A percentile compares a stretch with the other conserved stretches of the same genome.
phyloP scores from a whole-genome alignment of 257 asterid species.

The Mentha longifolia region DNA sequence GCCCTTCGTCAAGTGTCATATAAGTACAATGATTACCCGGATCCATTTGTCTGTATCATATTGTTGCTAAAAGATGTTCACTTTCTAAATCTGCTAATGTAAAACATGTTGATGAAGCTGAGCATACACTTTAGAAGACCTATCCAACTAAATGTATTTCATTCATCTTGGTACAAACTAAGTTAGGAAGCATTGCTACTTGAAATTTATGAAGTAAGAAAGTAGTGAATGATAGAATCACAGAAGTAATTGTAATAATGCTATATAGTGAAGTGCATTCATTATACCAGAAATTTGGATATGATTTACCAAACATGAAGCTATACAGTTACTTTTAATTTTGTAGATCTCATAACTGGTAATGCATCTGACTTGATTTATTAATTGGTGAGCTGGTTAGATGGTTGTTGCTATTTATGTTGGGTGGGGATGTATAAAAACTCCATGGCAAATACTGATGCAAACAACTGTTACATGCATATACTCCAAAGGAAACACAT shows the following conservation, averaged over 20 bases:
- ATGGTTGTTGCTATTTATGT: too few relatives aligned
- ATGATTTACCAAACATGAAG: neutral
- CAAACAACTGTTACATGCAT: too few relatives aligned
- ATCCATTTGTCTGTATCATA: neutral
- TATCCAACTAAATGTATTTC: slow-evolving; percentile 12
- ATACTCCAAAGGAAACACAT: too few relatives aligned
- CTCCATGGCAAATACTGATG: too few relatives aligned
- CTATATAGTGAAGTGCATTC: neutral
- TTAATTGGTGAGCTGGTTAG: too few relatives aligned
- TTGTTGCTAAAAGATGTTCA: neutral
- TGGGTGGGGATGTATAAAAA: too few relatives aligned
- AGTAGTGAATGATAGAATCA: neutral
- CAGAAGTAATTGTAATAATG: neutral
- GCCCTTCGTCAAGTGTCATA: neutral
- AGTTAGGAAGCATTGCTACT: neutral
- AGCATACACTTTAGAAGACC: neutral
- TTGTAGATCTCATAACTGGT: neutral
- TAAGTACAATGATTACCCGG: slow-evolving; percentile 1
- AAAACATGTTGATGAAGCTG: neutral
- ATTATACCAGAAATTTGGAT: neutral
- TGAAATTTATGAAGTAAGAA: neutral
- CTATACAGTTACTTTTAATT: neutral
- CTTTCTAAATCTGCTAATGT: slow-evolving; percentile 1
- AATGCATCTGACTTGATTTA: neutral
- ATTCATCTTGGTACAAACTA: slow-evolving; percentile 11